Conservation (phyloP, 31 red algal species). For the Bonnemaisonia californica region DNA sequence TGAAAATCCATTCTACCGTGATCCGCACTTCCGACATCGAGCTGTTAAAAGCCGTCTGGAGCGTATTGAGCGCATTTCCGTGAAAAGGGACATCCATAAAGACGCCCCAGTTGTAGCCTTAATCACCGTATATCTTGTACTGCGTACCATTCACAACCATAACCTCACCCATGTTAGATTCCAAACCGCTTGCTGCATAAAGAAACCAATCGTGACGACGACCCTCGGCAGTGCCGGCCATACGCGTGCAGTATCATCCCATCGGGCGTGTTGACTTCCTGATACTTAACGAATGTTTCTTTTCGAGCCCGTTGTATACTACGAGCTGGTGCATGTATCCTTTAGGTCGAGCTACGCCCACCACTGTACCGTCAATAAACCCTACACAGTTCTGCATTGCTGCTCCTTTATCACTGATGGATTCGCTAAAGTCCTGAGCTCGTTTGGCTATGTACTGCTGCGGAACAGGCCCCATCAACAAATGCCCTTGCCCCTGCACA, state of each 20-base stretch:
- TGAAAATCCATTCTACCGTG: too few relatives aligned
- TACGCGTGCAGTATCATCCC: constrained; percentile 20
- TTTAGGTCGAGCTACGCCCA: not conserved
- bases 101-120: not conserved
- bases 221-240: constrained; percentile 8
- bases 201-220: constrained; percentile 10
- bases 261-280: not conserved
- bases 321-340: not conserved
- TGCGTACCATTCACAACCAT: too few relatives aligned
- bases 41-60: not conserved
- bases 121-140: constrained; percentile 9
- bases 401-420: not conserved
- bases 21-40: too few relatives aligned
- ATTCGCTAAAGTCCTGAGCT: not conserved
- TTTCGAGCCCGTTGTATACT: not conserved
- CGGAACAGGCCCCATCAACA: not conserved
- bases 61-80: constrained; percentile 2
- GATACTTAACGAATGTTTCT: not conserved
- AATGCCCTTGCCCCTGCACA: not conserved
- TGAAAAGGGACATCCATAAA: constrained; percentile 16
- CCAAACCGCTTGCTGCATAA: not conserved
- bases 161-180: not conserved
- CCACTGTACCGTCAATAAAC: not conserved
- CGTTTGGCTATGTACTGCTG: not conserved
- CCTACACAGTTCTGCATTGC: not conserved